phyloP scores from a whole-genome alignment of 2,329 filamentous ascomycete species.

The Aplosporella prunicola region DNA sequence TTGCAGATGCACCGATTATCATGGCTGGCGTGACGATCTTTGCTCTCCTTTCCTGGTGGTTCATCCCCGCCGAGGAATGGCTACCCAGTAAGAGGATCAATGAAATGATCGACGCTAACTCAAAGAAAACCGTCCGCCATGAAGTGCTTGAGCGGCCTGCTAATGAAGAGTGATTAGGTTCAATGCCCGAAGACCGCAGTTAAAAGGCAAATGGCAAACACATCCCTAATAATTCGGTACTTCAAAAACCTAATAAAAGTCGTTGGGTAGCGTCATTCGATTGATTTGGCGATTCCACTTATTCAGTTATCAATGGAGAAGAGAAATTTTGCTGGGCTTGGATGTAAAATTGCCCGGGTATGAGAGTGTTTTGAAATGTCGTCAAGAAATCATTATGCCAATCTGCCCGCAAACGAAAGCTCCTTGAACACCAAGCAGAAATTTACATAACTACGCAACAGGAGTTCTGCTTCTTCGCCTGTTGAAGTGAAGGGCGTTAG shows the following conservation, averaged over 20 bases:
- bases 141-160: no score
- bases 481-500: slow-evolving; percentile 11
- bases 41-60: slow-evolving; percentile 25
- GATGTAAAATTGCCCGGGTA: no score
- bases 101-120: slow-evolving; percentile 10
- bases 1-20: slow-evolving; percentile 28
- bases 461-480: slow-evolving; percentile 53
- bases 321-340: no score
- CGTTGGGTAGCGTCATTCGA: no score
- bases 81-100: slow-evolving; percentile 17
- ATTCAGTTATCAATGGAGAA: no score
- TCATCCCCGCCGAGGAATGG: slow-evolving; percentile 30
- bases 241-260: no score
- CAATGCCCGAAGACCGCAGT: no score
- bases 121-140: no score
- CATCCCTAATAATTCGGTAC: no score
- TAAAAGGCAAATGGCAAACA: no score
- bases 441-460: slow-evolving; percentile 48
- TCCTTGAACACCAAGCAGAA: slow-evolving; percentile 6
- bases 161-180: no score
- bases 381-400: slow-evolving; percentile 11
- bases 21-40: slow-evolving; percentile 32
- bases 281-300: no score
- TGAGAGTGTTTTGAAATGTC: slow-evolving; percentile 9
- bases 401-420: slow-evolving; percentile 5